A percentile compares a stretch with the other conserved stretches of the same genome.
These are phyloP conservation scores for Venturia oleaginea DNA, from an alignment of 2,329 filamentous ascomycete genomes.

Conservation along the genomic window DNA sequence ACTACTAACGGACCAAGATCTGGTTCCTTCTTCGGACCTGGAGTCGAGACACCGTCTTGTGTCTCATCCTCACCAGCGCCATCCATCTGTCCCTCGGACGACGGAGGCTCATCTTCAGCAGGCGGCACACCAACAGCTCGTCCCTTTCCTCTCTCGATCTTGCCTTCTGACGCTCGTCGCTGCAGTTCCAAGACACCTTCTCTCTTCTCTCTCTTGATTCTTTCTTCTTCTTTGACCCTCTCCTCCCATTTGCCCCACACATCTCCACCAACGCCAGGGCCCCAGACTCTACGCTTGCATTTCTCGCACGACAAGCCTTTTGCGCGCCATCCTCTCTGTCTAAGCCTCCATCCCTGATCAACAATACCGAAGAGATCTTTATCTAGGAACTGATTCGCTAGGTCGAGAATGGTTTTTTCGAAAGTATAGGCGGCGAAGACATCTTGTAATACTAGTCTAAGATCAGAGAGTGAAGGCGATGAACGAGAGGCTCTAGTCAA, in stretches of 20 bases:
- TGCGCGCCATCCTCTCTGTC: conserved; percentile 83
- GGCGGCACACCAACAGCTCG: conserved; percentile 25
- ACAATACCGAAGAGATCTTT: conserved; percentile 83
- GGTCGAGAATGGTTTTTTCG: conserved; percentile 76
- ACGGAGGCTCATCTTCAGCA: conserved; percentile 24
- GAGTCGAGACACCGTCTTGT: conserved; percentile 20
- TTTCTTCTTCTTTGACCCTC: conserved; percentile 34
- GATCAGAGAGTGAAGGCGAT: conserved; percentile 77
- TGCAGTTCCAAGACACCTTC: not conserved
- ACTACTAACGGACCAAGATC: conserved; percentile 22
- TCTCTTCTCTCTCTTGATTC: conserved; percentile 33
- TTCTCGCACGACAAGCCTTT: conserved; percentile 79
- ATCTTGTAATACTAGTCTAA: conserved; percentile 74
- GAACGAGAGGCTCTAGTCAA: conserved; percentile 70
- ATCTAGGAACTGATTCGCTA: conserved; percentile 81
- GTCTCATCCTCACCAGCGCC: conserved; percentile 30
- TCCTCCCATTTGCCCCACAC: conserved; percentile 79
- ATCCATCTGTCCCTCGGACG: conserved; percentile 33
- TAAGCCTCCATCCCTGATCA: conserved; percentile 59
- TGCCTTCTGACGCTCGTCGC: conserved; percentile 31
- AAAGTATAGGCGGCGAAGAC: conserved; percentile 96
- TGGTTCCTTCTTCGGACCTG: not conserved
- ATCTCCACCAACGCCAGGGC: conserved; percentile 67
- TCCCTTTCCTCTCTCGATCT: conserved; percentile 46
- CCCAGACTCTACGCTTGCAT: conserved; percentile 78